Base-by-base conservation (phyloP, 257 asterid genomes). In the Solanum peruvianum region DNA sequence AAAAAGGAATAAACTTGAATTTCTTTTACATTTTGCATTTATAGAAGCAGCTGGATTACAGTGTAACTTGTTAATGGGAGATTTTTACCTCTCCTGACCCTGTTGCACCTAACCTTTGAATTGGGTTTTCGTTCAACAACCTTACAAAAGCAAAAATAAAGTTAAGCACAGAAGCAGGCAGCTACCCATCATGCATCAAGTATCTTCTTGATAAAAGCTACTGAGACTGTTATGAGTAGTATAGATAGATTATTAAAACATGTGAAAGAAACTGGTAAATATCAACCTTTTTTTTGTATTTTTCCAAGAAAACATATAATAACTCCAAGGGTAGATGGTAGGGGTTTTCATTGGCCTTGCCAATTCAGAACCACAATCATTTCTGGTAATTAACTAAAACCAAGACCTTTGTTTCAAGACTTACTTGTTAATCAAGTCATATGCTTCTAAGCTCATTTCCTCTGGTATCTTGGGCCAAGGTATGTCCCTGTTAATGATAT, bases 381-480 rank as follows among this genome's bases (percentile, higher is more conserved):
- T 76, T 44, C 83, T 77, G 62, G 31, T n/a, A 77, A 45, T 78
- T 27, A 45, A 29, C 66, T 15, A 29, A 81, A 81, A 29, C 85
- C 70, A 31, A 81, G 69, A 49, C 69, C 9, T 29, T 18, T 81
- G 45, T 81, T 27, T 45, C 45, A 81, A 52, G 88, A 93, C 99
- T 92, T 92, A 97, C 99, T 93, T 95, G 93, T 94, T 91, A 80
- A 97, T 93, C 84, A 97, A 93, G 90, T 97, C 97, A 85, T 93
- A 89, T 70, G 99, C 98, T 88, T 95, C 98, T 49, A 27, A 89
- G 92, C 95, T 95, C 92, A 97, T 91, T 92, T 97, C 99, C 60
- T 95, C 98, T n/a, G 98, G 98, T 89, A 94, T 86, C 93, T 90
- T 96, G 83, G 99, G 99, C 99, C 99, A 95, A 64, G 97, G 95